Conservation (phyloP, 345 rosid genomes). For the Gossypium ekmanianum region DNA sequence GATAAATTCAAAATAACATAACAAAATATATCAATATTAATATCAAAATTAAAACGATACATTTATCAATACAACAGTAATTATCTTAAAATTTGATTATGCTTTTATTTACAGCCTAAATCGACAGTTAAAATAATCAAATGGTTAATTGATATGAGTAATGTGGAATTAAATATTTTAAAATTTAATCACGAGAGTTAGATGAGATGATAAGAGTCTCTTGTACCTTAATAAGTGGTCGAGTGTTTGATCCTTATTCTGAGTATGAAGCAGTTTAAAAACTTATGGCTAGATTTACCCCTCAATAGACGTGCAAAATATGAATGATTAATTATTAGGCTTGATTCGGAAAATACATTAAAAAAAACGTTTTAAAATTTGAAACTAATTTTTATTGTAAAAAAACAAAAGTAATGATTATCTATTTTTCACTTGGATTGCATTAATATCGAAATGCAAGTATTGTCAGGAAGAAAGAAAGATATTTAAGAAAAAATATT, state of each 20-base stretch:
- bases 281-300: fast-evolving
- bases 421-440: not conserved
- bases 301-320: fast-evolving
- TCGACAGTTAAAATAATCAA: too few relatives aligned
- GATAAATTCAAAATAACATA: too few relatives aligned
- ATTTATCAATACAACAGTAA: too few relatives aligned
- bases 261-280: fast-evolving
- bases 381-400: not conserved
- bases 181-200: too few relatives aligned
- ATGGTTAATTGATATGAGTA: too few relatives aligned
- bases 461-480: not conserved
- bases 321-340: fast-evolving
- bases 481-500: not conserved
- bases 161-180: too few relatives aligned
- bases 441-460: not conserved
- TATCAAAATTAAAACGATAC: too few relatives aligned
- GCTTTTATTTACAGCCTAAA: too few relatives aligned
- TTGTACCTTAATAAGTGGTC: fast-evolving
- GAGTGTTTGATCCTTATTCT: fast-evolving
- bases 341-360: fast-evolving
- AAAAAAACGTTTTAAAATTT: too few relatives aligned
- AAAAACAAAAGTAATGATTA: not conserved
- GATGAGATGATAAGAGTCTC: too few relatives aligned
- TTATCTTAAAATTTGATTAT: too few relatives aligned
- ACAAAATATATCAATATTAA: too few relatives aligned